These are phyloP conservation scores for Phytophthora citricola DNA, from an alignment of 352 stramenopile species.

Conservation along the genomic window DNA sequence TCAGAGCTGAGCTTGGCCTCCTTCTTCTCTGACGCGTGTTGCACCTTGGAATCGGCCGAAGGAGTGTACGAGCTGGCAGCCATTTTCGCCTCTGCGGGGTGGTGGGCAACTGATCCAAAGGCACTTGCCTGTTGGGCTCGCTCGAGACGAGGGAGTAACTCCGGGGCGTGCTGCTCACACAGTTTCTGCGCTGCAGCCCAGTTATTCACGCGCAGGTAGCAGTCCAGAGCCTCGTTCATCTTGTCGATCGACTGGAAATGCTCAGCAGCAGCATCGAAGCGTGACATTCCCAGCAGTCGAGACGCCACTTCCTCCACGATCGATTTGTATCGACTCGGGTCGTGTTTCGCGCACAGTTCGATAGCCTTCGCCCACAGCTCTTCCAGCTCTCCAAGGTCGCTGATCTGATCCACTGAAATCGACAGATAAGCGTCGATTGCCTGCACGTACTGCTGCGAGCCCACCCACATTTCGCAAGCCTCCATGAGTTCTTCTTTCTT, in stretches of 20 bases:
- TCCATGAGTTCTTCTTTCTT: conserved; percentile 86
- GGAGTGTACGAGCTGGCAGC: conserved; percentile 56
- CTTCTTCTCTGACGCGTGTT: conserved; percentile 50
- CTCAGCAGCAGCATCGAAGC: conserved; percentile 88
- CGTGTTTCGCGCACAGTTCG: conserved; percentile 88
- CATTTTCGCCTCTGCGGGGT: conserved; percentile 61
- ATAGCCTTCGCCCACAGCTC: conserved; percentile 92
- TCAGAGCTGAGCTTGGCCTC: conserved; percentile 59
- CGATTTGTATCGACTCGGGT: conserved; percentile 87
- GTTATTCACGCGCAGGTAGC: conserved; percentile 83
- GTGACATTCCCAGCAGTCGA: conserved; percentile 80
- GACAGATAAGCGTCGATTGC: conserved; percentile 94
- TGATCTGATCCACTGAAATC: conserved; percentile 74
- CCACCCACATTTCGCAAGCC: conserved; percentile 89
- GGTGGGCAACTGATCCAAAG: conserved; percentile 61
- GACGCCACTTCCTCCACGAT: conserved; percentile 91
- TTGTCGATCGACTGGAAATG: conserved; percentile 92
- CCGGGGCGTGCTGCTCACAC: conserved; percentile 80
- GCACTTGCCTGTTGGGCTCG: conserved; percentile 84
- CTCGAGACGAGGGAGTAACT: conserved; percentile 81
- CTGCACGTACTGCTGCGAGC: conserved; percentile 89
- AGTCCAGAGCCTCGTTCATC: conserved; percentile 92
- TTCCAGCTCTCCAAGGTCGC: conserved; percentile 76
- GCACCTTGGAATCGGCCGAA: conserved; percentile 59
- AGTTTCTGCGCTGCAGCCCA: conserved; percentile 78